A percentile compares a stretch with the other conserved stretches of the same genome.
Conservation (phyloP, 2,329 filamentous ascomycete species). For the Cercospora brassicicola region DNA sequence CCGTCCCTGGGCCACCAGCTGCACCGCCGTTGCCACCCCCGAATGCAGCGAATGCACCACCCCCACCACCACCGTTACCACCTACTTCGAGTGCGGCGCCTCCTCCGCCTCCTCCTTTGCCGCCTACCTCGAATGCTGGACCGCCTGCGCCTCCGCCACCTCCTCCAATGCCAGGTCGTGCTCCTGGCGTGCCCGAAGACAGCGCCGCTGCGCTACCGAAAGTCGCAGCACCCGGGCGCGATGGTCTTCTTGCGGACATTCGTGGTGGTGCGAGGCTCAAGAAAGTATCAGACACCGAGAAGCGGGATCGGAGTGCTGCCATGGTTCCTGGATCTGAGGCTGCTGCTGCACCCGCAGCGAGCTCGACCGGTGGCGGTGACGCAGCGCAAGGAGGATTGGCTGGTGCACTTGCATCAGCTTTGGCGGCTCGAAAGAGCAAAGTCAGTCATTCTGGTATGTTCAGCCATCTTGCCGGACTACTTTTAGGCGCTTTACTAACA, state of each 20-base stretch:
- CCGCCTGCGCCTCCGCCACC: slow-evolving; percentile 47
- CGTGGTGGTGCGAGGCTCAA: slow-evolving; percentile 65
- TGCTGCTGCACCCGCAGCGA: slow-evolving; percentile 58
- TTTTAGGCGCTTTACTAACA: not conserved
- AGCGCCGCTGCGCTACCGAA: slow-evolving; percentile 25
- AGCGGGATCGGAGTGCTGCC: slow-evolving; percentile 69
- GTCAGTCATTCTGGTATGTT: slow-evolving; percentile 90
- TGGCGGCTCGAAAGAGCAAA: slow-evolving; percentile 86
- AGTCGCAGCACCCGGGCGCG: slow-evolving; percentile 46
- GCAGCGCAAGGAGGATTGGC: slow-evolving; percentile 52
- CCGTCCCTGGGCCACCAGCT: slow-evolving; percentile 42
- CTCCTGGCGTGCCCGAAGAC: slow-evolving; percentile 51
- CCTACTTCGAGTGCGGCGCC: slow-evolving; percentile 25
- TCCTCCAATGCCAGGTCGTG: slow-evolving; percentile 40
- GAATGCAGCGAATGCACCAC: slow-evolving; percentile 34
- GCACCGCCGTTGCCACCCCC: slow-evolving; percentile 47
- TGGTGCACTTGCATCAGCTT: slow-evolving; percentile 69
- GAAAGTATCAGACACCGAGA: slow-evolving; percentile 70
- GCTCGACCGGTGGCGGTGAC: slow-evolving; percentile 48
- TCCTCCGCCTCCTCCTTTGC: slow-evolving; percentile 46
- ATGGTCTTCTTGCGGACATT: slow-evolving; percentile 69
- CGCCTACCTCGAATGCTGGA: slow-evolving; percentile 37
- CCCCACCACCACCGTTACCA: slow-evolving; percentile 19
- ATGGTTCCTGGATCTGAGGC: slow-evolving; percentile 57
- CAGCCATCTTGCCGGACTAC: slow-evolving; percentile 6